Evolutionary conservation across 1,139 yeast species (phyloP).

Genomic region (Pichia norvegensis): DNA sequence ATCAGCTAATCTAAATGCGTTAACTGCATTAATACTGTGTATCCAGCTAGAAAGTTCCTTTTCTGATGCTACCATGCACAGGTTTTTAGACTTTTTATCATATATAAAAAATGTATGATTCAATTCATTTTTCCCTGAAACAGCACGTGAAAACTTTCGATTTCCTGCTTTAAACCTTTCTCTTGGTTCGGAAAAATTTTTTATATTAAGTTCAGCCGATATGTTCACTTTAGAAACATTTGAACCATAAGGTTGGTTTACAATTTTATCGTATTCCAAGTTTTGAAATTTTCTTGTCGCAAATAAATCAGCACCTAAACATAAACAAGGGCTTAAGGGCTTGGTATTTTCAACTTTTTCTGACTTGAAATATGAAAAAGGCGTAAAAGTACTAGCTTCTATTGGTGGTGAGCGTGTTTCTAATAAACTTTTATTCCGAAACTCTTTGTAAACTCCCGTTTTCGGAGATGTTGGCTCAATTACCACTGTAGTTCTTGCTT

Average conservation of each 20-base stretch:
- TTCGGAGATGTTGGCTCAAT: slow-evolving; percentile 22
- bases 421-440: not conserved
- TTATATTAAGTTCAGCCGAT: not conserved
- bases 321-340: slow-evolving; percentile 20
- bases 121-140: slow-evolving; percentile 4
- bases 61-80: slow-evolving; percentile 26
- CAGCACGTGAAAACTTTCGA: not conserved
- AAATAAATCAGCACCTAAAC: slow-evolving; percentile 28
- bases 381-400: slow-evolving; percentile 4
- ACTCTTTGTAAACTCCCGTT: slow-evolving; percentile 3
- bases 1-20: slow-evolving; percentile 37
- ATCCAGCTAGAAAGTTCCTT: slow-evolving; percentile 50
- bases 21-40: slow-evolving; percentile 44
- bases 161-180: not conserved
- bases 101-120: slow-evolving; percentile 29
- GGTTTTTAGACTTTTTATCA: slow-evolving; percentile 32
- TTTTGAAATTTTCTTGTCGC: slow-evolving; percentile 27
- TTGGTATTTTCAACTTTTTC: slow-evolving; percentile 13
- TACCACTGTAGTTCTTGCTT: slow-evolving; percentile 18
- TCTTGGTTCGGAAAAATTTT: not conserved
- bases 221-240: not conserved
- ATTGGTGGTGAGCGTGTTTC: not conserved
- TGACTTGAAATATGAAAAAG: slow-evolving; percentile 11
- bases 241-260: slow-evolving; percentile 8
- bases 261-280: slow-evolving; percentile 19